These are phyloP conservation scores for Sordariomycetes sp. DNA, from an alignment of 2,329 filamentous ascomycete genomes.

Conservation along the genomic window DNA sequence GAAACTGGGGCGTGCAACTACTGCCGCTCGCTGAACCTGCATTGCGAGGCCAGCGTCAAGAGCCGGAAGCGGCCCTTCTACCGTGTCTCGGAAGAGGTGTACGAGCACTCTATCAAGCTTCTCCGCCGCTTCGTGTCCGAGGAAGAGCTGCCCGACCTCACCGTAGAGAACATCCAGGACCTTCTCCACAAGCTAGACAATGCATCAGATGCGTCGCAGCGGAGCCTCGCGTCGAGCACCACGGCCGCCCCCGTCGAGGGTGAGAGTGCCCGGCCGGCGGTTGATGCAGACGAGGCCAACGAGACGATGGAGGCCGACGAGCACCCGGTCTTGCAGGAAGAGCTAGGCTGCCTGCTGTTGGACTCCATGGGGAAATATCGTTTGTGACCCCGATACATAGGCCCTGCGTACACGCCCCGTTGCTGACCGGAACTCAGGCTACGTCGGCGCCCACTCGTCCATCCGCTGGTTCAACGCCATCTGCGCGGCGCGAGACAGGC, in stretches of 20 bases:
- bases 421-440: neutral
- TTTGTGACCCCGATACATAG: neutral
- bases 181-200: neutral
- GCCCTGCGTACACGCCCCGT: too few relatives aligned
- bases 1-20: conserved; percentile 1
- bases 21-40: neutral
- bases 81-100: conserved; percentile 1
- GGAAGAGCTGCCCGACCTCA: conserved; percentile 2
- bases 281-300: neutral
- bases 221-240: neutral
- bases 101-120: conserved; percentile 3
- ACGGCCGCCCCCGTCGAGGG: neutral
- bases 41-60: conserved; percentile 2
- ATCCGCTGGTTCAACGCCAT: conserved; percentile 3
- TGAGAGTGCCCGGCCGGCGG: neutral
- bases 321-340: conserved; percentile 1
- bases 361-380: conserved; percentile 4
- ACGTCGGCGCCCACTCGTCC: conserved; percentile 3
- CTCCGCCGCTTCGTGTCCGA: conserved; percentile 2
- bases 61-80: conserved; percentile 2
- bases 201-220: neutral
- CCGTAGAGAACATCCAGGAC: conserved; percentile 2
- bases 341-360: conserved; percentile 1
- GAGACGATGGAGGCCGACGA: conserved; percentile 3
- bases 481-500: neutral